phyloP scores from a whole-genome alignment of 2,329 filamentous ascomycete genomes.

The Xenosphaeropsis pyriputrescens region DNA sequence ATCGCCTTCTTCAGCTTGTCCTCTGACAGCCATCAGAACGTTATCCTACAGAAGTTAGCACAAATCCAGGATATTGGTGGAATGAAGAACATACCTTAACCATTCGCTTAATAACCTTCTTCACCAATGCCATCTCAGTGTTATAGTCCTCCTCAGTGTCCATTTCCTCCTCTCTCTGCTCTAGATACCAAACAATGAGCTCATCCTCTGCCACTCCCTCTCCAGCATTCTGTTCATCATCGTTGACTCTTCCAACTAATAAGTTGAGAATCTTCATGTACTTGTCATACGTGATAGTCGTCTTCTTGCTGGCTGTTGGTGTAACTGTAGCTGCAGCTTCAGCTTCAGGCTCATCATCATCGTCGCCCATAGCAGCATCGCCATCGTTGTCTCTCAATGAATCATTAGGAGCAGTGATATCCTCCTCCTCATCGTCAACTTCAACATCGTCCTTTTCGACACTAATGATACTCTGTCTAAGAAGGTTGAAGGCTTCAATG shows the following conservation, averaged over 20 bases:
- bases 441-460: conserved; percentile 97
- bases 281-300: conserved; percentile 89
- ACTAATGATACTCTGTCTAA: conserved; percentile 89
- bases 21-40: conserved; percentile 69
- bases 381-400: conserved; percentile 27
- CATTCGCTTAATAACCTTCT: conserved; percentile 88
- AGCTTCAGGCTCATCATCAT: conserved; percentile 14
- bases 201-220: conserved; percentile 78
- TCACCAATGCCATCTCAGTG: conserved; percentile 55
- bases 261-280: conserved; percentile 84
- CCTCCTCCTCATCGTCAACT: conserved; percentile 66
- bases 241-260: conserved; percentile 68
- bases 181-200: conserved; percentile 78
- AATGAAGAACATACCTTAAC: conserved; percentile 56
- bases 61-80: neutral
- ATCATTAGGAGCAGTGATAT: conserved; percentile 29
- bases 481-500: conserved; percentile 77
- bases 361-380: conserved; percentile 34
- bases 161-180: conserved; percentile 76
- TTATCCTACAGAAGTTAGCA: conserved; percentile 60
- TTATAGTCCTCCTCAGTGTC: conserved; percentile 70
- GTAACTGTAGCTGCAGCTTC: conserved; percentile 11
- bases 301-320: conserved; percentile 33
- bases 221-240: conserved; percentile 60
- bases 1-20: conserved; percentile 34